phyloP scores from a whole-genome alignment of 2,329 filamentous ascomycete species.

The Emergomyces africanus region DNA sequence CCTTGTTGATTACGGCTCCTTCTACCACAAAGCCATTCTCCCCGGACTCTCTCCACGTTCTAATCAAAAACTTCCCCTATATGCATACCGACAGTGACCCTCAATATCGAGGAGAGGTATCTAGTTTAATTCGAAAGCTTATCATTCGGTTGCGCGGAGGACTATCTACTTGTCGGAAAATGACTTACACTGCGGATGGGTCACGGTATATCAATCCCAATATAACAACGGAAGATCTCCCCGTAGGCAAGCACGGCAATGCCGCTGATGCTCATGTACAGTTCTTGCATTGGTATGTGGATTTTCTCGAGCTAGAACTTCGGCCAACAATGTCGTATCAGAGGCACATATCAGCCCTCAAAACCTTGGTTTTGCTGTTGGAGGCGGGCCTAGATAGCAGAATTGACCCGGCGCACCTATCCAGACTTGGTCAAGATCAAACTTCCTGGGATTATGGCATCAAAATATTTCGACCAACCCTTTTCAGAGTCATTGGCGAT shows the following conservation, averaged over 20 bases:
- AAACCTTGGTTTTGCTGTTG: conserved; percentile 54
- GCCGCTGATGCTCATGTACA: neutral
- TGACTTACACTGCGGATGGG: neutral
- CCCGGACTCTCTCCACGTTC: conserved; percentile 44
- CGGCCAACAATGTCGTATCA: conserved; percentile 78
- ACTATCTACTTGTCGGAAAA: conserved; percentile 30
- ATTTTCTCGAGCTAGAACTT: conserved; percentile 61
- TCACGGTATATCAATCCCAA: neutral
- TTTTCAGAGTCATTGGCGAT: conserved; percentile 53
- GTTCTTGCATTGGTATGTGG: conserved; percentile 64
- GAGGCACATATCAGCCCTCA: conserved; percentile 69
- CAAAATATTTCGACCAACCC: conserved; percentile 27
- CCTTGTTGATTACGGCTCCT: conserved; percentile 63
- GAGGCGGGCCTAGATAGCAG: conserved; percentile 52
- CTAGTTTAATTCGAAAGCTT: conserved; percentile 62
- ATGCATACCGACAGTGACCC: conserved; percentile 77
- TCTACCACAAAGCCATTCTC: conserved; percentile 64
- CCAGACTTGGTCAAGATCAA: conserved; percentile 38
- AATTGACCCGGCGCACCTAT: conserved; percentile 25
- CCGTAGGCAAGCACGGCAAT: neutral
- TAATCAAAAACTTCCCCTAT: conserved; percentile 53
- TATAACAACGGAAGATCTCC: neutral
- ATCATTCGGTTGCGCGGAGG: conserved; percentile 61
- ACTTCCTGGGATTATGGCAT: conserved; percentile 38
- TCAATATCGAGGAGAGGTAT: conserved; percentile 69